A percentile compares a stretch with the other conserved stretches of the same genome.
Evolutionary conservation across 345 rosid genomes (phyloP).

Genomic region (Boechera stricta): DNA sequence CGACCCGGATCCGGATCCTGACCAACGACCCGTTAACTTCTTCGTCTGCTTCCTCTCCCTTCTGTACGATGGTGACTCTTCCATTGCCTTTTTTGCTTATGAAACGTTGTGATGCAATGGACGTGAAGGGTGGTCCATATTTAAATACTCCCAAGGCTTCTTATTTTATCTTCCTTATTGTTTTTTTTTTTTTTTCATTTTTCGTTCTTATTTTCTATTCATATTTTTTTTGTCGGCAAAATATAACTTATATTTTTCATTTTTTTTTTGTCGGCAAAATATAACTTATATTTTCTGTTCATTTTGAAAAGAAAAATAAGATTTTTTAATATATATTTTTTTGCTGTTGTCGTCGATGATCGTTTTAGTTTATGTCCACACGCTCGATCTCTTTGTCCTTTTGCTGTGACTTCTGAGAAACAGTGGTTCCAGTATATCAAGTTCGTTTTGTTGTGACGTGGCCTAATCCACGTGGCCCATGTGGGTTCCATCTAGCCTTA

Average conservation of each 20-base stretch:
- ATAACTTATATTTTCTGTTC: neutral
- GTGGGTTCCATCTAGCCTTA: neutral
- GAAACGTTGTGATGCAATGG: constrained; percentile 21
- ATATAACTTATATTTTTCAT: too few relatives aligned
- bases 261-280: too few relatives aligned
- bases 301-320: neutral
- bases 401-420: neutral
- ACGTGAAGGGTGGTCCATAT: constrained; percentile 30
- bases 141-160: constrained; percentile 22
- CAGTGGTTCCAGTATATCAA: too few relatives aligned
- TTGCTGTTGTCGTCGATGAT: neutral
- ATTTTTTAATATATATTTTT: neutral
- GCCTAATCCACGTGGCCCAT: neutral
- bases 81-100: constrained; percentile 18
- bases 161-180: neutral
- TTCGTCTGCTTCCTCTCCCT: constrained; percentile 39
- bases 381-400: constrained; percentile 40
- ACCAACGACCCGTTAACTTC: constrained; percentile 23
- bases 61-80: constrained; percentile 26
- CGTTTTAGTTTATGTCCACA: constrained; percentile 21
- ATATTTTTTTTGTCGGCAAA: too few relatives aligned
- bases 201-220: too few relatives aligned
- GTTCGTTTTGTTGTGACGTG: neutral
- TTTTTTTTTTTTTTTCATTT: neutral
- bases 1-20: constrained; percentile 6